Base-by-base conservation (phyloP, 2,329 filamentous ascomycete species). In the Calonectria naviculata region DNA sequence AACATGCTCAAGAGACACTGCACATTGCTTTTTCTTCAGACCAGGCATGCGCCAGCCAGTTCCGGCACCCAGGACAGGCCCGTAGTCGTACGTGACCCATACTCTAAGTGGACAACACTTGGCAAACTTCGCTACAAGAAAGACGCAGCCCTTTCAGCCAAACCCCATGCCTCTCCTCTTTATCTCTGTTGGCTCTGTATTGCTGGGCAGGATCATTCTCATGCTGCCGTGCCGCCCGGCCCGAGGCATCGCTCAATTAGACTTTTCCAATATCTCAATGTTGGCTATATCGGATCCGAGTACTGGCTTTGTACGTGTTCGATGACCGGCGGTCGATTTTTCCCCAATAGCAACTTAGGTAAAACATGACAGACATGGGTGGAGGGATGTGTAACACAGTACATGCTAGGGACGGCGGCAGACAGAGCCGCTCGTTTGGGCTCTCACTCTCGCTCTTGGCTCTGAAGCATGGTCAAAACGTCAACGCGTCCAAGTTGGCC, bases 21-120 rank as follows among this genome's bases (percentile, higher is more conserved):
- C 61, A 56, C n/a, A 46, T 69, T 72, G 66, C 72, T 70, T 74
- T 71, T 74, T 63, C 38, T 38, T 58, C 31, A 58, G 52, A 15
- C 34, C 34, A 58, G 52, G 52, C 52, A 38, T 58, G 52, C 31
- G 38, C 21, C 52, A 58, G 31, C 52, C 38, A 38, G 34, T 58
- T 58, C 15, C 52, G 21, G 34, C 52, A 26, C n/a, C 42, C 38
- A 63, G 29, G 34, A 61, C 46, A 36, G 21, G 56, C 63, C 38
- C 56, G 21, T 31, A 21, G 42, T 38, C 54, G 26, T 26, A 24
- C 46, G 52, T 28, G 60, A 29, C 42, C 34, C 56, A 29, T 42
- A 60, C 52, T 56, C 29, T 21, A 34, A 60, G 41, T 62, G 36
- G 31, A 60, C 44, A 54, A 44, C n/a, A 62, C 62, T 62, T 65